These are phyloP conservation scores for Vanrija pseudolonga DNA, from an alignment of 1,284 basidiomycete species.

Conservation along the genomic window DNA sequence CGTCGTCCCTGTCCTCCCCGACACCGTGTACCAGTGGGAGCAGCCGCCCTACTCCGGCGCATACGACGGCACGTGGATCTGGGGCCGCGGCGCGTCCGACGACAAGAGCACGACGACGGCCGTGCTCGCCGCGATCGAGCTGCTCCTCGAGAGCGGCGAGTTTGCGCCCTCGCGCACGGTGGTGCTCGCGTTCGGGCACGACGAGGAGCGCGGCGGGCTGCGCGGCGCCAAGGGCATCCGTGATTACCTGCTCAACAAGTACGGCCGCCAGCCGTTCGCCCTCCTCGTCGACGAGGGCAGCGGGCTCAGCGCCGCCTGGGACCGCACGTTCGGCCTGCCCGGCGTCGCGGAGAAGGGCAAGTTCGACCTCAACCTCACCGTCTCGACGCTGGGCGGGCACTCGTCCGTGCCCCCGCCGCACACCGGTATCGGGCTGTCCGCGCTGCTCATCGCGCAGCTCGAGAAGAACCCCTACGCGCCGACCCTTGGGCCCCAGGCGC, in stretches of 20 bases:
- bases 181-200: constrained; percentile 24
- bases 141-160: constrained; percentile 50
- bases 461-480: constrained; percentile 12
- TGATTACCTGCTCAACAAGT: constrained; percentile 14
- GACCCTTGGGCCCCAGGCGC: constrained; percentile 6
- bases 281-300: constrained; percentile 28
- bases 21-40: background rate
- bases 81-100: constrained; percentile 16
- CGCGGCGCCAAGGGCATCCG: constrained; percentile 15
- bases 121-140: constrained; percentile 56
- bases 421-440: constrained; percentile 30
- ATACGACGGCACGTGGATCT: constrained; percentile 15
- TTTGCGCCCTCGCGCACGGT: constrained; percentile 53
- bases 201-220: constrained; percentile 49
- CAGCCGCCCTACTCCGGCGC: background rate
- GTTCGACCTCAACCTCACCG: constrained; percentile 17
- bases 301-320: constrained; percentile 14
- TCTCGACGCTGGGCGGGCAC: constrained; percentile 26
- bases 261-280: constrained; percentile 18
- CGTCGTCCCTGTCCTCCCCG: background rate
- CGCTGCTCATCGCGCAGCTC: constrained; percentile 23
- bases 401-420: constrained; percentile 30
- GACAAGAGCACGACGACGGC: constrained; percentile 31
- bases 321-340: constrained; percentile 50
- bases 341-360: constrained; percentile 26